Base-by-base conservation (phyloP, 2,329 filamentous ascomycete genomes). In the Paraphaeosphaeria minitans region DNA sequence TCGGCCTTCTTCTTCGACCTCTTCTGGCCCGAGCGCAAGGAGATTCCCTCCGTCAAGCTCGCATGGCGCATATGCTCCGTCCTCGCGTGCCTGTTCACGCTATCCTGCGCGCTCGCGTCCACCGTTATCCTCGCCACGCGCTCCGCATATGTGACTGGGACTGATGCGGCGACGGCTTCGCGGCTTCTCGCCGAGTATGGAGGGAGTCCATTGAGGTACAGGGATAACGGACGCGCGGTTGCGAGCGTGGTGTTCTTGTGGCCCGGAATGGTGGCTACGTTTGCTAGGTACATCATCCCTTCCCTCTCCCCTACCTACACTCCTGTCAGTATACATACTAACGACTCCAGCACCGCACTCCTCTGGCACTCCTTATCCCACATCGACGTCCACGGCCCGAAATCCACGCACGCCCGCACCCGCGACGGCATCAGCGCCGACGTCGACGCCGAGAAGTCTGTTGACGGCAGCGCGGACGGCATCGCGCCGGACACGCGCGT, bases 1-100 rank as follows among this genome's bases (percentile, higher is more conserved):
- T 80, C 81, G 0, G 84, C 81, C 0, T 87, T 87, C 77, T 86
- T 87, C 77, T 86, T 87, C 72, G 85, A 87, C 66, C 79, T 87
- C 3, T 85, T 86, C 74, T 87, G 83, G 83, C 84, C 84, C 0
- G 83, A 84, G 53, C 78, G 84, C 49, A 69, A 77, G 10, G 84
- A 87, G 60, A 80, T 76, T 4, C 68, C 61, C 21, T 69, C 76
- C 21, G 83, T 86, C 3, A 80, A 81, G 50, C 64, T 80, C n/a
- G 81, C 83, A 0, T 87, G 84, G 85, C 83, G 79, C 65, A 76
- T 82, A 12, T 83, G 79, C 61, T 81, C 81, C 0, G 70, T 85
- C 1, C 67, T 84, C 2, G 75, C 84, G 8, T 80, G 78, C 35
- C 35, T 82, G 12, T 78, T 83, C 62, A 77, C 80, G 14, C 71